phyloP scores from a whole-genome alignment of 2,329 filamentous ascomycete genomes.

The Tolypocladium ovalisporum region DNA sequence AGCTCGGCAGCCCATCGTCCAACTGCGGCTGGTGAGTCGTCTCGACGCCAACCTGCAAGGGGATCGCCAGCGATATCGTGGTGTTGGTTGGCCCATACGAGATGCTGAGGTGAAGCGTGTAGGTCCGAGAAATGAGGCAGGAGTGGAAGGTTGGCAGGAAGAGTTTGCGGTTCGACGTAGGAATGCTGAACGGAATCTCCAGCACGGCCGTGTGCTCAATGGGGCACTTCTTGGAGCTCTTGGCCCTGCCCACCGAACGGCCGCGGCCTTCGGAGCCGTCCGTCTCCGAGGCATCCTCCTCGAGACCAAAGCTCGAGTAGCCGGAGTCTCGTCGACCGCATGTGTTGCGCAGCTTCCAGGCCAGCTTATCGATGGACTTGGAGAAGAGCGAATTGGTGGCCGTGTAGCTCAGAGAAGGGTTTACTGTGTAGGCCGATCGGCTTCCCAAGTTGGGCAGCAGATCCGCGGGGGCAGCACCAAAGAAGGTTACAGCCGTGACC shows the following conservation, averaged over 20 bases:
- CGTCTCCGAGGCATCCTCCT: constrained; percentile 23
- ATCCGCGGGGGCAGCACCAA: constrained; percentile 32
- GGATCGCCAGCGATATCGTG: constrained; percentile 32
- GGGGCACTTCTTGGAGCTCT: constrained; percentile 15
- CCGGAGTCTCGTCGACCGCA: constrained; percentile 39
- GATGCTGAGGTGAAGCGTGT: constrained; percentile 37
- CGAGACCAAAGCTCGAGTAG: constrained; percentile 33
- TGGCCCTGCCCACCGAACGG: constrained; percentile 11
- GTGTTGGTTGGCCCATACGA: constrained; percentile 30
- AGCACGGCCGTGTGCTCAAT: constrained; percentile 30
- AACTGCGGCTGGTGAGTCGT: constrained; percentile 17
- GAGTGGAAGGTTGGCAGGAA: constrained; percentile 48
- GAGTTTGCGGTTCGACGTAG: constrained; percentile 33
- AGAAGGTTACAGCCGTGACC: constrained; percentile 41
- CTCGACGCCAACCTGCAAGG: constrained; percentile 40
- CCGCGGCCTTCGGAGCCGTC: constrained; percentile 13
- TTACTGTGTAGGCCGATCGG: constrained; percentile 25
- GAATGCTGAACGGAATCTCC: constrained; percentile 36
- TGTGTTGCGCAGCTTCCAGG: constrained; percentile 29
- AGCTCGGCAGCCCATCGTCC: constrained; percentile 31
- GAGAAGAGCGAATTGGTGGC: constrained; percentile 30
- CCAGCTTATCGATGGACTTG: constrained; percentile 19
- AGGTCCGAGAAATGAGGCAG: constrained; percentile 45
- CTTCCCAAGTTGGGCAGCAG: constrained; percentile 40
- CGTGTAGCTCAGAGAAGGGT: constrained; percentile 35